Evolutionary conservation across 2,329 filamentous ascomycete genomes (phyloP).

Genomic region (Aureobasidium subglaciale): DNA sequence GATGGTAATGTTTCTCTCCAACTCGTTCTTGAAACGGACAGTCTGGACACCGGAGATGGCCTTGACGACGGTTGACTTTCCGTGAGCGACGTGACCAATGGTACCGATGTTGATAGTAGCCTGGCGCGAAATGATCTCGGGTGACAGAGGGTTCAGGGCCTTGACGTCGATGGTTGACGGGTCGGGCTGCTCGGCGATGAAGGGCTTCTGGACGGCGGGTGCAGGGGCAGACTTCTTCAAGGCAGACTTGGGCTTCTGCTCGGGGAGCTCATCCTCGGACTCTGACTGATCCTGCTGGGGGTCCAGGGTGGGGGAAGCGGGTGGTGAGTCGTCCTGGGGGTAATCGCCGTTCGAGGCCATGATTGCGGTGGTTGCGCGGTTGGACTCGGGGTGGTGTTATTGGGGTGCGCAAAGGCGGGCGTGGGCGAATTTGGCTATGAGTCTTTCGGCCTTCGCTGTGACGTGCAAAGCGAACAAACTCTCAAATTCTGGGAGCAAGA

Average conservation of each 20-base stretch:
- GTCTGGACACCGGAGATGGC: conserved; percentile 98
- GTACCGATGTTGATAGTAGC: conserved; percentile 84
- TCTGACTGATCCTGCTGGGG: conserved; percentile 60
- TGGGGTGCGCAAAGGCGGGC: neutral
- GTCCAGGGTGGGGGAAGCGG: conserved; percentile 46
- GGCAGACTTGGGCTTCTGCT: conserved; percentile 70
- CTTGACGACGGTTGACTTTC: conserved; percentile 98
- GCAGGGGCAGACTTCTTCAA: conserved; percentile 68
- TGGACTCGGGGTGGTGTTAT: neutral
- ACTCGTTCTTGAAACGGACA: conserved; percentile 98
- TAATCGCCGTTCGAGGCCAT: conserved; percentile 52
- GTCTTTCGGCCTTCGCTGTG: conserved; percentile 9
- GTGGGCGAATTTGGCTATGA: conserved; percentile 3
- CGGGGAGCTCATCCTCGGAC: conserved; percentile 52
- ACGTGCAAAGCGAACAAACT: conserved; percentile 11
- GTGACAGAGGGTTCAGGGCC: conserved; percentile 74
- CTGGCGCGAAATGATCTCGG: conserved; percentile 95
- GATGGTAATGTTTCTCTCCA: conserved; percentile 99
- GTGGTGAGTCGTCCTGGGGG: conserved; percentile 43
- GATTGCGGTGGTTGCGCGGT: conserved; percentile 28
- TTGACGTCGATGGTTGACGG: conserved; percentile 80
- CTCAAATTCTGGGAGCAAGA: conserved; percentile 7
- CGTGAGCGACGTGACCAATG: conserved; percentile 97
- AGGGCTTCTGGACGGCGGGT: conserved; percentile 52
- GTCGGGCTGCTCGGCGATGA: conserved; percentile 84